Evolutionary conservation across 2,329 filamentous ascomycete genomes (phyloP).

Genomic region (Fusarium sp.): DNA sequence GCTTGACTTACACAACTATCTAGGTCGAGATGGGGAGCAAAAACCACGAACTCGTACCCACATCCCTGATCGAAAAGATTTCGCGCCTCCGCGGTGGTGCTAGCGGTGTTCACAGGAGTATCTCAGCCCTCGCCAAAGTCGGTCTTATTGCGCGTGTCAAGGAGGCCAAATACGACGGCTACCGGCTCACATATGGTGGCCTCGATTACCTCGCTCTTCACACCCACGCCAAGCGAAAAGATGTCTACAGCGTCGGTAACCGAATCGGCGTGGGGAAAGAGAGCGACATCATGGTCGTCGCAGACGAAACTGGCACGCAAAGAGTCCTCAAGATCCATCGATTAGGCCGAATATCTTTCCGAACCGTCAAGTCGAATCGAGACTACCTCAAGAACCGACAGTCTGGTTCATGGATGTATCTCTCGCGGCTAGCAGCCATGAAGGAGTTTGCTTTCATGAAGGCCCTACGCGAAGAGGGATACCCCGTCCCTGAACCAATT

Average conservation of each 20-base stretch:
- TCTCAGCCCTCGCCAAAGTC: conserved; percentile 90
- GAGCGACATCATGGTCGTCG: conserved; percentile 95
- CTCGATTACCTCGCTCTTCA: conserved; percentile 98
- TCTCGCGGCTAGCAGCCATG: conserved; percentile 89
- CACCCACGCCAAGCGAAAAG: conserved; percentile 81
- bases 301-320: conserved; percentile 80
- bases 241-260: conserved; percentile 91
- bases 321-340: conserved; percentile 95
- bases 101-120: conserved; percentile 84
- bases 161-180: conserved; percentile 97
- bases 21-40: conserved; percentile 94
- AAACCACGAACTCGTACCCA: conserved; percentile 97
- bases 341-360: conserved; percentile 94
- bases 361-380: conserved; percentile 93
- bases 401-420: conserved; percentile 96
- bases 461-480: conserved; percentile 82
- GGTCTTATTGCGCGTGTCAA: conserved; percentile 92
- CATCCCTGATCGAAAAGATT: conserved; percentile 84
- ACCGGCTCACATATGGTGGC: conserved; percentile 94
- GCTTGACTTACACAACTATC: conserved; percentile 43
- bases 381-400: conserved; percentile 89
- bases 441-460: conserved; percentile 97
- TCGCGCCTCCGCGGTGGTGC: conserved; percentile 82
- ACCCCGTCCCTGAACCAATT: conserved; percentile 88
- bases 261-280: conserved; percentile 98